Base-by-base conservation (phyloP, 2,329 filamentous ascomycete genomes). In the Mycosphaerelloides madeirae region DNA sequence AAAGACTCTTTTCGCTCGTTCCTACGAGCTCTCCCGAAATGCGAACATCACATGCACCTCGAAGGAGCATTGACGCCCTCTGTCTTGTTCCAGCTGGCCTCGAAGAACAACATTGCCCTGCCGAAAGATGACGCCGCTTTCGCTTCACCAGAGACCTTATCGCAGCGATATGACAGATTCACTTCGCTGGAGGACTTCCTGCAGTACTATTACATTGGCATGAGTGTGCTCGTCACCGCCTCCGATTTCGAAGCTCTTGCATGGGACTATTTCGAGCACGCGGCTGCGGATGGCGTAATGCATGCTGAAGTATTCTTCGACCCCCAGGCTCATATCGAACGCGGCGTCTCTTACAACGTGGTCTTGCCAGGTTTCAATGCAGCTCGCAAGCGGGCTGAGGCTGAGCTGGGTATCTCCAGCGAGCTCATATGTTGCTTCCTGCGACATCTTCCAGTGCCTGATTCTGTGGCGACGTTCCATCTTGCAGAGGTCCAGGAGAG, bases 251-350 rank as follows among this genome's bases (percentile, higher is more conserved):
- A 85, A 61, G 77, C 77, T 41, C 73, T 91, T 9, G 84, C 83
- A 4, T 85, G 79, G 71, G 76, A 78, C 50, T 90, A 90, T 68
- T 84, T 89, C 63, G 59, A 71, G 25, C 78, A 75, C 46, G 85
- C 83, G 2, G 73, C 79, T 25, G 67, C 68, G 1, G 80, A 87
- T 50, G 79, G 86, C 88, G 38, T 89, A 1, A 73, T 78, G 38
- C 85, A 90, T 59, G 83, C 83, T 12, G 85, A 90, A 64, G 75
- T 88, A 52, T 90, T 88, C 69, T 89, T 90, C 68, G 86, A 90
- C 62, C 85, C 85, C 1, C 85, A 90, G 65, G 84, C 83, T 1
- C 86, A 90, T 64, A 76, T 79, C 3, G 68, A 67, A 11, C 76
- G 84, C 14, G 81, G 81, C 4, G 68, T 90, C 3, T 54, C 72